phyloP scores from a whole-genome alignment of 306 rosid genomes.

The Glycine tomentella region DNA sequence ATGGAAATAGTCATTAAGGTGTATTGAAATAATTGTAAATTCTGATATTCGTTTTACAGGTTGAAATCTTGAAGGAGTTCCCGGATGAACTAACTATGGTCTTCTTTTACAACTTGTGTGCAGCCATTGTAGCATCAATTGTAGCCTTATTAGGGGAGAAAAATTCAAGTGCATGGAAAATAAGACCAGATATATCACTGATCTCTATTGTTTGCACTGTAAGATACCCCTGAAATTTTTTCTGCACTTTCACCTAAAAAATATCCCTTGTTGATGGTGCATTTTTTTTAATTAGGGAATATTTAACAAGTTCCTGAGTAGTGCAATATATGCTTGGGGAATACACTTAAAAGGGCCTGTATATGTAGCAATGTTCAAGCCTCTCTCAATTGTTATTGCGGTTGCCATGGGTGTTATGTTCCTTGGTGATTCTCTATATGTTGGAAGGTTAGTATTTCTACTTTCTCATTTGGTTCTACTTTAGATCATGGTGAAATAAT shows the following conservation, averaged over 20 bases:
- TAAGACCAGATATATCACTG: conserved; percentile 60
- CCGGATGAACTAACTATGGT: conserved; percentile 79
- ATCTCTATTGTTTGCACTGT: conserved; percentile 83
- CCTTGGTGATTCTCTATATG: conserved; percentile 74
- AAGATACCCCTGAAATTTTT: conserved; percentile 45
- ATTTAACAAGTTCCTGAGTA: conserved; percentile 77
- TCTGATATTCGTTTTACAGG: conserved; percentile 55
- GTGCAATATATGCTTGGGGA: conserved; percentile 77
- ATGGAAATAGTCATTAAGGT: conserved; percentile 16
- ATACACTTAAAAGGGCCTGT: conserved; percentile 85
- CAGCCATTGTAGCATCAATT: conserved; percentile 60
- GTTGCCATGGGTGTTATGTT: conserved; percentile 75
- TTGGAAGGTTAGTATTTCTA: conserved; percentile 64
- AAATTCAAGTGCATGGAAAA: conserved; percentile 77
- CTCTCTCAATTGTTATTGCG: conserved; percentile 84
- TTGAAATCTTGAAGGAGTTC: conserved; percentile 84
- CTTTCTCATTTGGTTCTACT: conserved; percentile 9
- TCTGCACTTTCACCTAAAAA: not conserved
- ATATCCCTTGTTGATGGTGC: not conserved
- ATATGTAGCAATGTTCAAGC: conserved; percentile 91
- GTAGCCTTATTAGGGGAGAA: conserved; percentile 66
- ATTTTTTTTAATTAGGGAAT: conserved; percentile 59
- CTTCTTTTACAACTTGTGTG: conserved; percentile 75
- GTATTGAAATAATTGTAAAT: not conserved
- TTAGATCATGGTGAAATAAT: conserved; percentile 5